Conservation (phyloP, 2,329 filamentous ascomycete species). For the Fusarium vanettenii region DNA sequence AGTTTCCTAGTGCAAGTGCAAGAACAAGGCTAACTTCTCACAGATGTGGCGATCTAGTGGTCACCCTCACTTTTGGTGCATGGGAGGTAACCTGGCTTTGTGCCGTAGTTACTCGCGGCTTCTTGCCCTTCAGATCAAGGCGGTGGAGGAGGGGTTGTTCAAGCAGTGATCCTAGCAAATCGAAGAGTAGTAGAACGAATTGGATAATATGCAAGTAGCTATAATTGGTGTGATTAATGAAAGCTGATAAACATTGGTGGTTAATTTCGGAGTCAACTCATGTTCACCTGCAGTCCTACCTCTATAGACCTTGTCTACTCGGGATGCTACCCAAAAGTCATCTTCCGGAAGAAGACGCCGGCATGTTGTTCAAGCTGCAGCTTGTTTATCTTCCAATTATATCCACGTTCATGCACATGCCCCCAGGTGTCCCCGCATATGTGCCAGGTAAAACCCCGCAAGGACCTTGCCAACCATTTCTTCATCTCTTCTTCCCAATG, state of each 20-base stretch:
- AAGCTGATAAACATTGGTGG: background rate
- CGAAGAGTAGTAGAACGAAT: background rate
- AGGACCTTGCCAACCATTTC: background rate
- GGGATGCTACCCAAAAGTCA: background rate
- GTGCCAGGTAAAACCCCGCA: background rate
- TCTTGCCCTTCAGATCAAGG: constrained; percentile 26
- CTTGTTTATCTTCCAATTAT: background rate
- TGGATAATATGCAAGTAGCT: background rate
- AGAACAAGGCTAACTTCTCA: background rate
- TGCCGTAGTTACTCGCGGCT: constrained; percentile 18
- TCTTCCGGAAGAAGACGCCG: background rate
- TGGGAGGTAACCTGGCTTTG: constrained; percentile 18
- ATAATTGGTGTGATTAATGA: background rate
- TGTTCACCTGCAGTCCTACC: background rate
- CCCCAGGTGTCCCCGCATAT: background rate
- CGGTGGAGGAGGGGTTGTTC: constrained; percentile 1
- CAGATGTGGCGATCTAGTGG: constrained; percentile 27
- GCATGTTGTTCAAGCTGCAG: background rate
- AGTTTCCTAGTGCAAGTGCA: background rate
- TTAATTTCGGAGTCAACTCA: background rate
- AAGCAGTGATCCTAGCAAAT: background rate
- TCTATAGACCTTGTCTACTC: background rate
- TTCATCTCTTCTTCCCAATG: background rate
- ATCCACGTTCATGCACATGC: background rate
- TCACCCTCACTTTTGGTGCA: constrained; percentile 24